Evolutionary conservation across 306 rosid genomes (phyloP).

Genomic region (Cucurbita maxima): DNA sequence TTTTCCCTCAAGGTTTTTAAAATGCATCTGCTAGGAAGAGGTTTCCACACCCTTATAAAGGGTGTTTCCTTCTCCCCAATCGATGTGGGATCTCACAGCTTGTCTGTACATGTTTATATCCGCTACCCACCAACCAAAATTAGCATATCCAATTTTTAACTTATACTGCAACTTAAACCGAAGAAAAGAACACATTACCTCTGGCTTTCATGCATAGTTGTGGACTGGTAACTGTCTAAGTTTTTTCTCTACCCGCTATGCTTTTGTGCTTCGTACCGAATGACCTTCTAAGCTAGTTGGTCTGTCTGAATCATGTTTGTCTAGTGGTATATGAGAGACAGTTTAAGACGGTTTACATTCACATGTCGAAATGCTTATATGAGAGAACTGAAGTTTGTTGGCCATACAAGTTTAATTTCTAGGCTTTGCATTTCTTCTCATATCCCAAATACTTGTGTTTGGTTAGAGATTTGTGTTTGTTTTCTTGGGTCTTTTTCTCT

Average conservation of each 20-base stretch:
- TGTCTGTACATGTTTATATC: neutral
- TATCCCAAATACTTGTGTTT: neutral
- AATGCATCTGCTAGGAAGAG: too few species aligned
- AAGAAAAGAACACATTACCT: neutral
- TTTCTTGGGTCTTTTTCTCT: neutral
- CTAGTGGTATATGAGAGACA: neutral
- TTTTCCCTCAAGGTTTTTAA: too few species aligned
- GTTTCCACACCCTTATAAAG: too few species aligned
- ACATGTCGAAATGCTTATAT: neutral
- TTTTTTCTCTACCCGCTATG: neutral
- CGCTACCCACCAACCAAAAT: too few species aligned
- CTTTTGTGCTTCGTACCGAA: neutral
- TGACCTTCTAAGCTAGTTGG: neutral
- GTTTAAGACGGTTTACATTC: neutral
- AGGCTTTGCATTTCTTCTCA: neutral
- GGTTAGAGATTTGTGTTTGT: neutral
- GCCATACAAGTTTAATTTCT: neutral
- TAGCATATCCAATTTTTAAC: too few species aligned
- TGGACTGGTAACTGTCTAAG: neutral
- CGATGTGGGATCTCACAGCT: too few species aligned
- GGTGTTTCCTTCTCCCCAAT: too few species aligned
- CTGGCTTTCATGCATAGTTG: neutral
- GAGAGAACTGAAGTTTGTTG: neutral
- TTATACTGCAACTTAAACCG: too few species aligned
- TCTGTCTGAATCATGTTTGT: neutral